A percentile compares a stretch with the other conserved stretches of the same genome.
Evolutionary conservation across 75 land plant genomes (phyloP).

Genomic region (Cryptomeria japonica): DNA sequence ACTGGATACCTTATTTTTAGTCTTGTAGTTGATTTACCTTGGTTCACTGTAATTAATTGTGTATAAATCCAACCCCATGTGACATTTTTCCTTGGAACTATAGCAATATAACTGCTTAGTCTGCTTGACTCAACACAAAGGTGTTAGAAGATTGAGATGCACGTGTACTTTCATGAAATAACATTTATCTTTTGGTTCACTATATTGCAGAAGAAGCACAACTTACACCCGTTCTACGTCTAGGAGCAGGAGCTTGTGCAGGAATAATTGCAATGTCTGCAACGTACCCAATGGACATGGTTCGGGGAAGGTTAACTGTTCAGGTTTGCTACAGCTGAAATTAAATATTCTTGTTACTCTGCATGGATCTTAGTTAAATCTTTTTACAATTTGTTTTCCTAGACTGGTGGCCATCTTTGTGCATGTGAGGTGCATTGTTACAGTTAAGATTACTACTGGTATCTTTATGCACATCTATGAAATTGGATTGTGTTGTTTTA

Average conservation of each 20-base stretch:
- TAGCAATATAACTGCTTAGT: background rate
- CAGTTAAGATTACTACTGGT: background rate
- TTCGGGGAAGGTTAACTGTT: constrained; percentile 89
- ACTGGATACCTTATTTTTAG: background rate
- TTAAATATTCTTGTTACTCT: background rate
- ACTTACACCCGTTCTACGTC: constrained; percentile 79
- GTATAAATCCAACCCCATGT: background rate
- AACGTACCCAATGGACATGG: constrained; percentile 99
- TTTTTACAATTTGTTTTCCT: background rate
- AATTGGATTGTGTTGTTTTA: background rate
- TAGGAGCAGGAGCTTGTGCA: constrained; percentile 96
- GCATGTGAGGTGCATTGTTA: background rate
- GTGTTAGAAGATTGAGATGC: background rate
- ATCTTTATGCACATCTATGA: background rate
- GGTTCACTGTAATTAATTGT: background rate
- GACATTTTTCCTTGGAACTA: background rate
- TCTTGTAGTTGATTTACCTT: background rate
- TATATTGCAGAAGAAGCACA: constrained; percentile 78
- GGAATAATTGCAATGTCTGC: constrained; percentile 99
- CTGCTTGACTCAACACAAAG: background rate
- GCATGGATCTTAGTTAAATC: background rate
- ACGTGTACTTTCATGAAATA: background rate
- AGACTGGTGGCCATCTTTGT: background rate
- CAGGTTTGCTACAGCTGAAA: constrained; percentile 48
- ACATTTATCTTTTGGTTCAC: background rate